Base-by-base conservation (phyloP, 352 stramenopile species). In the Globisporangium iwayamae region DNA sequence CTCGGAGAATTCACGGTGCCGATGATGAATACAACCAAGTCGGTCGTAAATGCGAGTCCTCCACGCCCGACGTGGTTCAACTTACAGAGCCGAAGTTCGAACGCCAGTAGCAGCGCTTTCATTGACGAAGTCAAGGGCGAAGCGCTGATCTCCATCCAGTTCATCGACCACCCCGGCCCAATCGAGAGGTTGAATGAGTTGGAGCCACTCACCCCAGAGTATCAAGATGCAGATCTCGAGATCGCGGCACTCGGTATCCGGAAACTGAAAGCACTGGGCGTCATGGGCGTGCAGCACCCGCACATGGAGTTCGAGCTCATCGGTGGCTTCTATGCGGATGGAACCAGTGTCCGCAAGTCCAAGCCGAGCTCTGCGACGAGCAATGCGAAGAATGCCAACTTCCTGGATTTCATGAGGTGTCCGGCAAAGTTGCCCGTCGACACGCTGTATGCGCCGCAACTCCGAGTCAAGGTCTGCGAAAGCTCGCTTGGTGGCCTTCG, bases 271-370 rank as follows among this genome's bases (percentile, higher is more conserved):
- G 73, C 81, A 0, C 63, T 82, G 3, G 81, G 66, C 14, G 56
- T 82, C 1, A 36, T 90, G 4, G 79, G 84, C 3, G 65, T 93
- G 20, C 82, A 83, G 16, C 79, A 78, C 39, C 81, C 83, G 20
- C 65, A 80, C 25, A 48, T 91, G 8, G 85, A 93, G 66, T 90
- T 90, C 58, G 85, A 91, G 54, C 73, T 93, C 9, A 72, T 80
- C 0, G 85, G 83, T 0, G 81, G 65, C 0, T 65, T 74, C 8
- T 89, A 90, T 48, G 63, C 69, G 0, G 80, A 89, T 36, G 74
- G 75, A 5, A 78, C 72, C 2, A 81, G 54, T 61, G 64, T 80
- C 2, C 67, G 75, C 1, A 75, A 77, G 2, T 85, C 74, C 0
- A 78, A 81, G 28, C 66, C 80, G 2, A 75, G 75, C 18, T 20